These are phyloP conservation scores for Pinus tabuliformis DNA, from an alignment of 75 land plant species.

Conservation along the genomic window DNA sequence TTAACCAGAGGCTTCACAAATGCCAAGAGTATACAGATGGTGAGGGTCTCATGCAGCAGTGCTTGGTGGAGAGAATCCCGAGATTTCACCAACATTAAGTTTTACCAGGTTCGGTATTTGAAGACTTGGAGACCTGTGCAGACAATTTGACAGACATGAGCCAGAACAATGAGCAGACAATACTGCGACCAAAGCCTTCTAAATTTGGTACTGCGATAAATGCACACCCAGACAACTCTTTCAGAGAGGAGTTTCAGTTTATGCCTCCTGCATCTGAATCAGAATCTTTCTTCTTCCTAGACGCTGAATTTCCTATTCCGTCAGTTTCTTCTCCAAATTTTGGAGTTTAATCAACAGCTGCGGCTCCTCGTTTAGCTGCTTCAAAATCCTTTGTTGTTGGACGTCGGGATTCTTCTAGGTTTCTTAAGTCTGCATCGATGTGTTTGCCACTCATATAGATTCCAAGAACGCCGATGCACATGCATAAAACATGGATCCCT, in stretches of 20 bases:
- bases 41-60: slow-evolving; percentile 69
- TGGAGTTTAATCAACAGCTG: neutral
- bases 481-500: too few relatives aligned
- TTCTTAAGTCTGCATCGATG: too few relatives aligned
- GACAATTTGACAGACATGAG: neutral
- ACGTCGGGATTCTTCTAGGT: too few relatives aligned
- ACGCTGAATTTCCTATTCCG: slow-evolving; percentile 13
- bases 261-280: neutral
- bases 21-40: slow-evolving; percentile 58
- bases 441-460: too few relatives aligned
- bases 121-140: slow-evolving; percentile 1
- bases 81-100: slow-evolving; percentile 65
- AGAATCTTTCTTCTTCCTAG: slow-evolving; percentile 11
- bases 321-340: slow-evolving; percentile 3
- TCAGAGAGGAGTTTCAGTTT: slow-evolving; percentile 1
- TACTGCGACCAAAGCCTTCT: neutral
- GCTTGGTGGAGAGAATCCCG: slow-evolving; percentile 42
- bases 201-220: neutral
- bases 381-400: slow-evolving; percentile 8
- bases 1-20: slow-evolving; percentile 68
- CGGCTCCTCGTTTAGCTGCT: slow-evolving; percentile 7
- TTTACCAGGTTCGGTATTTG: slow-evolving; percentile 36
- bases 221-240: neutral
- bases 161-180: neutral
- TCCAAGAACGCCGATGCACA: too few relatives aligned